phyloP scores from a whole-genome alignment of 257 asterid species.

The Primulina eburnea region DNA sequence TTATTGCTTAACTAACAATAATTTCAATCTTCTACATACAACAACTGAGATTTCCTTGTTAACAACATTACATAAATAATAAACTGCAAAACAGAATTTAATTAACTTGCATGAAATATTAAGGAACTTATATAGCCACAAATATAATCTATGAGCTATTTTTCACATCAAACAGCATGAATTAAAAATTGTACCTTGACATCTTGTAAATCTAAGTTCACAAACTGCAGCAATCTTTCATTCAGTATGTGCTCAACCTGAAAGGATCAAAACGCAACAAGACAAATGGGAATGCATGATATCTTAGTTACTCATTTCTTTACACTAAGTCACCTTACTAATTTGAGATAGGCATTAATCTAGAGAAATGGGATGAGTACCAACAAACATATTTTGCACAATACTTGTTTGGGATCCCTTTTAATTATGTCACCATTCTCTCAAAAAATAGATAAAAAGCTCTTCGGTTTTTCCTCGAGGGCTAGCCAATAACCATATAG shows the following conservation, averaged over 20 bases:
- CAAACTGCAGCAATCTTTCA: slow-evolving; percentile 88
- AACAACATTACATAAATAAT: not conserved
- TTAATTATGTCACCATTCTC: not conserved
- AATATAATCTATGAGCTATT: not conserved
- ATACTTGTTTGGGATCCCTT: not conserved
- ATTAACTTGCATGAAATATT: slow-evolving; percentile 3
- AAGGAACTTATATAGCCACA: slow-evolving; percentile 9
- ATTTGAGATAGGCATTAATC: slow-evolving; percentile 3
- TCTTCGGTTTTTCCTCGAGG: not conserved
- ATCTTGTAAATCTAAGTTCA: slow-evolving; percentile 85
- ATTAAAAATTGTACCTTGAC: slow-evolving; percentile 66
- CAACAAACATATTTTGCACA: not conserved
- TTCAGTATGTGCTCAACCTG: slow-evolving; percentile 97
- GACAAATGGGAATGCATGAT: slow-evolving; percentile 15
- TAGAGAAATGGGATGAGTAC: not conserved
- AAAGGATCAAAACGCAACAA: slow-evolving; percentile 24
- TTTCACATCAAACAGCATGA: slow-evolving; percentile 12
- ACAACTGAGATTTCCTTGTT: not conserved
- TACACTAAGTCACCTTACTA: slow-evolving; percentile 8
- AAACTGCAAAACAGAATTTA: not conserved
- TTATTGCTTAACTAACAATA: not conserved
- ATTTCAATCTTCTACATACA: not conserved
- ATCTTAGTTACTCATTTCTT: slow-evolving; percentile 5
- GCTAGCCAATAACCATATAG: too few relatives aligned
- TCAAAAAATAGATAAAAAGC: not conserved